Conservation (phyloP, 495 filamentous ascomycete species). For the Penicillium nucicola region DNA sequence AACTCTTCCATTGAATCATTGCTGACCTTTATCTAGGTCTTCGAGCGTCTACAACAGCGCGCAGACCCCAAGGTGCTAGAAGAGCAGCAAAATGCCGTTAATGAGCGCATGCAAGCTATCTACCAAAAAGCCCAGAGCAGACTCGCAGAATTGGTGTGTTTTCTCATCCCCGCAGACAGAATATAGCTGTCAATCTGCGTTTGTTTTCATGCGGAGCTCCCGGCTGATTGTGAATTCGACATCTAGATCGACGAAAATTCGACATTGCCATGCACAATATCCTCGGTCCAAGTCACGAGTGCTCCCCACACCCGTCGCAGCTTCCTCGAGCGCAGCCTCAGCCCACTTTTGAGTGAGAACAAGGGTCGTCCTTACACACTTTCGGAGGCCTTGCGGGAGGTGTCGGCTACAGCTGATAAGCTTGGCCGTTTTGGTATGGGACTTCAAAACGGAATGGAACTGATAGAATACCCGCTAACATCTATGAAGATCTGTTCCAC, state of each 20-base stretch:
- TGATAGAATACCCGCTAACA: constrained; percentile 12
- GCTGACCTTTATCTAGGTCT: constrained; percentile 47
- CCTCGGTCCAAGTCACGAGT: constrained; percentile 73
- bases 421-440: constrained; percentile 74
- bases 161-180: neutral
- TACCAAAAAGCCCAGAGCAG: constrained; percentile 64
- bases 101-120: constrained; percentile 60
- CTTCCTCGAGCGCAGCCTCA: constrained; percentile 77
- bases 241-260: constrained; percentile 71
- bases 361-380: constrained; percentile 68
- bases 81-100: constrained; percentile 59
- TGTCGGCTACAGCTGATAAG: constrained; percentile 65
- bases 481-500: constrained; percentile 73
- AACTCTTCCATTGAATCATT: neutral
- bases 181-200: neutral
- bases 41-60: constrained; percentile 60
- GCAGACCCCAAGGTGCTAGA: constrained; percentile 59
- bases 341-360: constrained; percentile 69
- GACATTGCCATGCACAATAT: constrained; percentile 76
- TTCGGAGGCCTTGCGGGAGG: constrained; percentile 66
- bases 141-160: constrained; percentile 51
- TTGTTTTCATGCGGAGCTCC: constrained; percentile 4
- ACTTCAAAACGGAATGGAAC: neutral
- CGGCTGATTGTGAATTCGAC: constrained; percentile 13
- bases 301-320: constrained; percentile 71